Conservation (phyloP, 768 basidiomycete species). For the Mycena metata region DNA sequence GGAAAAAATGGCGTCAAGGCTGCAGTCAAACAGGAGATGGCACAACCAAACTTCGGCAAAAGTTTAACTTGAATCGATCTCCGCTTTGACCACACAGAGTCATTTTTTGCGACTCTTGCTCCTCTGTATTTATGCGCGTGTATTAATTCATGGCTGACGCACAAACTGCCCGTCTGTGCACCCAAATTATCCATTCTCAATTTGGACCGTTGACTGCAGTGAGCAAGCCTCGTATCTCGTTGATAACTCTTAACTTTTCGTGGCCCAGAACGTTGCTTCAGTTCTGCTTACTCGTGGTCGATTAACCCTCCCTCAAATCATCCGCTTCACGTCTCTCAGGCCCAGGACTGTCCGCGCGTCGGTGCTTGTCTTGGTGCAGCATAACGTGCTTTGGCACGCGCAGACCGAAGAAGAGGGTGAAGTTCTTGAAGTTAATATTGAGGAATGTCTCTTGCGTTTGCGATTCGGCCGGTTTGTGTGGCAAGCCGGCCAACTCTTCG, state of each 20-base stretch:
- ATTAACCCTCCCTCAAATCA: conserved; percentile 75
- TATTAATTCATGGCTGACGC: conserved; percentile 61
- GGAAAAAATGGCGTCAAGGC: no score
- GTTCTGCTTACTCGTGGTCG: conserved; percentile 86
- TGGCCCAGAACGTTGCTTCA: conserved; percentile 75
- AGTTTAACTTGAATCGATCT: no score
- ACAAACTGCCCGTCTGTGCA: conserved; percentile 63
- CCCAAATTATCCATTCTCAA: conserved; percentile 64
- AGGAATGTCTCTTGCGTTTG: conserved; percentile 85
- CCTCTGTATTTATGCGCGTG: conserved; percentile 23
- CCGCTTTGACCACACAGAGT: neutral
- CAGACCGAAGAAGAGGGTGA: conserved; percentile 79
- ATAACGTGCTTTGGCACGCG: conserved; percentile 92
- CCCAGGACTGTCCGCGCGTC: conserved; percentile 77
- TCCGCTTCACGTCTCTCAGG: conserved; percentile 77
- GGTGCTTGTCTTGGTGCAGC: conserved; percentile 87
- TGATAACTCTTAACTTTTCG: conserved; percentile 7
- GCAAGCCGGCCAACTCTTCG: conserved; percentile 79
- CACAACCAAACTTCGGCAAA: no score
- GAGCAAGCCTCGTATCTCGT: conserved; percentile 38
- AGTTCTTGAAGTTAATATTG: conserved; percentile 84
- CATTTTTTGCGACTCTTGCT: neutral
- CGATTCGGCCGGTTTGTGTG: conserved; percentile 88
- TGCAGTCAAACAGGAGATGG: neutral
- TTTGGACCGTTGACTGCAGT: conserved; percentile 64